Evolutionary conservation across 257 asterid genomes (phyloP).

Genomic region (Vinca minor): DNA sequence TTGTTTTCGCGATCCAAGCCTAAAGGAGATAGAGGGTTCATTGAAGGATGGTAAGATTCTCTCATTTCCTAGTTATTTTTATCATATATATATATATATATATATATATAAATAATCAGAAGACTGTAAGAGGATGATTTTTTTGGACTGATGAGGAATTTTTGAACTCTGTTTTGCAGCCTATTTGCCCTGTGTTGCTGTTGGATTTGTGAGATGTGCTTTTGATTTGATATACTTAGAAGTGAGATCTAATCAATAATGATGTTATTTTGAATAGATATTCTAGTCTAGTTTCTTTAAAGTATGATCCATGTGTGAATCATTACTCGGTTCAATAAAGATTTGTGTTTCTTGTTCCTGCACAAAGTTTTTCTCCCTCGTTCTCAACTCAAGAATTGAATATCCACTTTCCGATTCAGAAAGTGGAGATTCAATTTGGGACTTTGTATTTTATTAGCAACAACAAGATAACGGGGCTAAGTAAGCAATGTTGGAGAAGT

Average conservation of each 20-base stretch:
- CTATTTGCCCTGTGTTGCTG: conserved; percentile 65
- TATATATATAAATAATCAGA: too few species aligned
- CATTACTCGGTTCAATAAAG: not conserved
- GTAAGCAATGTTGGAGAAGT: too few species aligned
- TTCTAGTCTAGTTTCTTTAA: not conserved
- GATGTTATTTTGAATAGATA: too few species aligned
- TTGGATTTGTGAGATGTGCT: conserved; percentile 65
- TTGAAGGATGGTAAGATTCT: conserved; percentile 61
- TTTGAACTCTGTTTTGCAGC: conserved; percentile 29
- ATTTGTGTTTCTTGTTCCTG: not conserved
- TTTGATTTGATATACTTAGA: conserved; percentile 3
- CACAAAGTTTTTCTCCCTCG: too few species aligned
- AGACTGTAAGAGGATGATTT: too few species aligned
- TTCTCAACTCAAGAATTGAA: too few species aligned
- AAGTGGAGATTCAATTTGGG: too few species aligned
- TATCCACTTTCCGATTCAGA: too few species aligned
- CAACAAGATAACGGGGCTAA: not conserved
- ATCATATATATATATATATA: too few species aligned
- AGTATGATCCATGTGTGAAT: conserved; percentile 5
- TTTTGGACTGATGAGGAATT: not conserved
- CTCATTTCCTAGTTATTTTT: not conserved
- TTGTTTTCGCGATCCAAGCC: conserved; percentile 46
- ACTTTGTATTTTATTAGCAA: not conserved
- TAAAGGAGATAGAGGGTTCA: conserved; percentile 59
- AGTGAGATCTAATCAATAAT: not conserved